A percentile compares a stretch with the other conserved stretches of the same genome.
Conservation (phyloP, 1,139 yeast species). For the Scheffersomyces segobiensis region DNA sequence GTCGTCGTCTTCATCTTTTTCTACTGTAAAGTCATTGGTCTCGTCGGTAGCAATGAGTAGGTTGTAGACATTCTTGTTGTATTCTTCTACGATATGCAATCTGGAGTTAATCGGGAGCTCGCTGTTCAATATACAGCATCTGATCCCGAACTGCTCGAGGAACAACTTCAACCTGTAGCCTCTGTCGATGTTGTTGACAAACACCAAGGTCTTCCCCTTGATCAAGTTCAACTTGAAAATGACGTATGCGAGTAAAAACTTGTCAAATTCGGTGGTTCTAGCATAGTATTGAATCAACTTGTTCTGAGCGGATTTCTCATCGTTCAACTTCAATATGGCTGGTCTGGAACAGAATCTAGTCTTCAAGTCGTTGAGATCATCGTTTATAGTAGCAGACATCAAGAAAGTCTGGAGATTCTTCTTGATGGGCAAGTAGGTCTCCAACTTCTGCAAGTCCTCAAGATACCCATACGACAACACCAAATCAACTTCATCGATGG, state of each 20-base stretch:
- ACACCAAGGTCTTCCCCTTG: conserved; percentile 87
- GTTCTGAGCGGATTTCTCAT: conserved; percentile 54
- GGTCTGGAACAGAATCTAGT: conserved; percentile 80
- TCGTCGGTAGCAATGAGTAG: conserved; percentile 95
- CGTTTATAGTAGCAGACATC: conserved; percentile 95
- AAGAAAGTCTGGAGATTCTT: conserved; percentile 83
- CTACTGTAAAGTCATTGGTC: conserved; percentile 53
- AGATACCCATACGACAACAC: conserved; percentile 87
- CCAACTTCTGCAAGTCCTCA: conserved; percentile 74
- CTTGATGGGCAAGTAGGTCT: conserved; percentile 64
- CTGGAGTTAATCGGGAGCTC: conserved; percentile 93
- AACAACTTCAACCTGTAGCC: conserved; percentile 90
- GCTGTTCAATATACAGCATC: conserved; percentile 83
- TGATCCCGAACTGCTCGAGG: conserved; percentile 92
- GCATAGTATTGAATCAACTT: conserved; percentile 84
- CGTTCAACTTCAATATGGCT: conserved; percentile 76
- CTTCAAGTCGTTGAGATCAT: conserved; percentile 79
- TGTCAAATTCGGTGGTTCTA: conserved; percentile 85
- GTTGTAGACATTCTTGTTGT: conserved; percentile 84
- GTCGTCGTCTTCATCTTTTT: conserved; percentile 52
- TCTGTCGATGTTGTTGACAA: conserved; percentile 93
- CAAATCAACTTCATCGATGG: conserved; percentile 95
- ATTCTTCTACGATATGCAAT: conserved; percentile 92
- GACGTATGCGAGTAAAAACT: conserved; percentile 85
- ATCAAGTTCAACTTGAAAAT: conserved; percentile 85